Evolutionary conservation across 2,329 filamentous ascomycete genomes (phyloP).

Genomic region (Aspergillus fumigatiaffinis): DNA sequence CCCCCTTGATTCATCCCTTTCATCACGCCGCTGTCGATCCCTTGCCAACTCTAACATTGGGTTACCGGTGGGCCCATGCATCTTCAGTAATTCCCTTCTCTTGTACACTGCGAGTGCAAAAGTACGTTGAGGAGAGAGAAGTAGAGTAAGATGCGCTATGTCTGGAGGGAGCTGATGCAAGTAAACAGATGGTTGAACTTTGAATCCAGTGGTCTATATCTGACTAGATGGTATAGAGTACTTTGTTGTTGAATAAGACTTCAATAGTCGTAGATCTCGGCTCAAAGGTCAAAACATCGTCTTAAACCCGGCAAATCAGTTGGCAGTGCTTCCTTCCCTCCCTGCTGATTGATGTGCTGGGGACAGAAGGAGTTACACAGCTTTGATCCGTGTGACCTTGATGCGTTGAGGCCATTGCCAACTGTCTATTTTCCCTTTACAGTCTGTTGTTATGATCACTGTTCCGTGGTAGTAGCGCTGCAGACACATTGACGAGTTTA

Average conservation of each 20-base stretch:
- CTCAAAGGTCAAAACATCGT: not conserved
- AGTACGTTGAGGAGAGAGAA: not conserved
- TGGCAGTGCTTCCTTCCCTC: not conserved
- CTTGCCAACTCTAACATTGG: conserved; percentile 1
- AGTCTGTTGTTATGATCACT: not conserved
- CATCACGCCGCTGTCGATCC: not conserved
- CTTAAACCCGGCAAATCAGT: not conserved
- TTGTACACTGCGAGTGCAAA: not conserved
- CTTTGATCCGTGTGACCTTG: not conserved
- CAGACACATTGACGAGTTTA: no score
- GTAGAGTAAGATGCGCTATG: not conserved
- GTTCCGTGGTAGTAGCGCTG: not conserved
- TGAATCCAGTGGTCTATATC: no score
- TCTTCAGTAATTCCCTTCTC: not conserved
- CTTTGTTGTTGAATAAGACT: not conserved
- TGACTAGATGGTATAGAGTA: no score
- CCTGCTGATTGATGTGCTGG: not conserved
- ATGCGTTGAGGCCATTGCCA: not conserved
- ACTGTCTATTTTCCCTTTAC: not conserved
- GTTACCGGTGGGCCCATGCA: no score
- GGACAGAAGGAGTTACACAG: not conserved
- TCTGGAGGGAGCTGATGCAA: no score
- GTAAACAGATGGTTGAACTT: no score
- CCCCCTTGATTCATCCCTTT: conserved; percentile 11
- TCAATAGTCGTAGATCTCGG: not conserved